Base-by-base conservation (phyloP, 2,329 filamentous ascomycete genomes). In the Grosmannia serpens region DNA sequence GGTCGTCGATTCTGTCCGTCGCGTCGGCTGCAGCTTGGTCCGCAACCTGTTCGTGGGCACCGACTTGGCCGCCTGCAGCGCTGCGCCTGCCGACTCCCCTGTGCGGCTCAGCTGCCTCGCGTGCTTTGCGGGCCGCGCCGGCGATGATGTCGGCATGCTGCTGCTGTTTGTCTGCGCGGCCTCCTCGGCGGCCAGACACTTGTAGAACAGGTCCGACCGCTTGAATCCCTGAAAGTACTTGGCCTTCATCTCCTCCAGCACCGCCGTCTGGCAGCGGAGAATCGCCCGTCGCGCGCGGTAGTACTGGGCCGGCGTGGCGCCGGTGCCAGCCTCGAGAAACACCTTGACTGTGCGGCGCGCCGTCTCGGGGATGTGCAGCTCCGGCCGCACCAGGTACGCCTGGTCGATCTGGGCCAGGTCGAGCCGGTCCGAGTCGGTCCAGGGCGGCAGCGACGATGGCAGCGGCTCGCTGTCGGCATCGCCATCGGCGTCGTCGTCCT, bases 371-470 rank as follows among this genome's bases (percentile, higher is more conserved):
- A 95, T 85, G 62, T 88, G 88, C 13, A 99, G 77, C 67, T 96
- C 91, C 3, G 88, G 80, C 63, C 86, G 89, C 1, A 84, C 85
- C 8, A 99, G 76, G 68, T 99, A 99, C 0, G 86, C 87, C 66
- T 96, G 89, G 65, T 94, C 86, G 60, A 99, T 96, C 67, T 96
- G 89, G 35, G 88, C 88, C 59, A 99, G 80, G 69, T 99, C 92
- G 61, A 86, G 83, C 54, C 91, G 82, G 69, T 97, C 92, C 1
- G 91, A 86, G 31, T 91, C 84, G 1, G 85, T 87, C 88, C 91
- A 96, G 56, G 84, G 81, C 3, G 81, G 76, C 22, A 87, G 71
- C 31, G 77, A 79, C 1, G 83, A 74, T 2, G 86, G 81, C 1
- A 83, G 70, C 55, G 86, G 76, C 44, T 82, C 77, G 29, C 83